These are phyloP conservation scores for Trichoderma atrobrunneum DNA, from an alignment of 2,329 filamentous ascomycete species.

Conservation along the genomic window DNA sequence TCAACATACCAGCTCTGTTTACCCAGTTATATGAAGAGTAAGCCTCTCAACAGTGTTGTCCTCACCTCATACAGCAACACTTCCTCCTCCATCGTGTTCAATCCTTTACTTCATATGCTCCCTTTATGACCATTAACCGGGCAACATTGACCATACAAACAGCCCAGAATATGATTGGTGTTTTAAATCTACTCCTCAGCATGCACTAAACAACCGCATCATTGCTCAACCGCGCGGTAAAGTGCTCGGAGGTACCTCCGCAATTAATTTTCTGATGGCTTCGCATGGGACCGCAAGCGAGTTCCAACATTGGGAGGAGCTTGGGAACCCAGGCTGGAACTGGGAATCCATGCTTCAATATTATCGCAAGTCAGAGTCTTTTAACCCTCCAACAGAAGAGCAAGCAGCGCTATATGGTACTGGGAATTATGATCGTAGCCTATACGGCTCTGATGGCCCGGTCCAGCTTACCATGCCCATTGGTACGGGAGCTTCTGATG, in stretches of 20 bases:
- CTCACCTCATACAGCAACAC: too few species aligned
- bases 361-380: not conserved
- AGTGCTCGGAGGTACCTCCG: not conserved
- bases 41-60: not conserved
- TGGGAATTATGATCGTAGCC: not conserved
- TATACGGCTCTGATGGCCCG: not conserved
- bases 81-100: too few species aligned
- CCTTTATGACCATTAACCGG: not conserved
- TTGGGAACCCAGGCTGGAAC: not conserved
- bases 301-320: not conserved
- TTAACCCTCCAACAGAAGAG: not conserved
- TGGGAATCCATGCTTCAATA: not conserved
- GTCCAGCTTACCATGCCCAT: not conserved
- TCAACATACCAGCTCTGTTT: not conserved
- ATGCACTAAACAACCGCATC: not conserved
- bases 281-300: not conserved
- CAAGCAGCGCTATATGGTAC: not conserved
- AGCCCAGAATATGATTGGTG: not conserved
- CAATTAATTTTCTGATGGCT: constrained; percentile 2
- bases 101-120: too few species aligned
- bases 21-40: not conserved
- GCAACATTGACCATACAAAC: not conserved
- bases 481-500: not conserved
- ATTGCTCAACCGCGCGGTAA: not conserved
- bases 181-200: not conserved